Base-by-base conservation (phyloP, 2,329 filamentous ascomycete genomes). In the Escovopsis sp. region DNA sequence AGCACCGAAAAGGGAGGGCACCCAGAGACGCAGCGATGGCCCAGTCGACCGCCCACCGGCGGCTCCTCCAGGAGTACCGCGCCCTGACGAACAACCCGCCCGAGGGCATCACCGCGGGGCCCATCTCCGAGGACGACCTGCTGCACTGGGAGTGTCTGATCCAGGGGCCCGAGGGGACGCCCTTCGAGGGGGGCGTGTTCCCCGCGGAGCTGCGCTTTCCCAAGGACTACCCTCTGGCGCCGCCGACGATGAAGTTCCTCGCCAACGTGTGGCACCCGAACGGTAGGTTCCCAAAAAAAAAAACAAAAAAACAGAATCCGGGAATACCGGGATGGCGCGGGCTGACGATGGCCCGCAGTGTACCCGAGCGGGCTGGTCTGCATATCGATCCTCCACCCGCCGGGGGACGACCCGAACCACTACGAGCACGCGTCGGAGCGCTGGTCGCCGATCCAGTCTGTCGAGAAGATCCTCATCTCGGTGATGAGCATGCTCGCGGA, bases 401-500 rank as follows among this genome's bases (percentile, higher is more conserved):
- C 89, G 3, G 89, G 91, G 54, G 89, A 96, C 65, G 89, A 96
- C 63, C 91, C 91, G 42, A 95, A 95, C 67, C 88, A 94, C 68
- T 96, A 96, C 72, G 89, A 96, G 64, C 84, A 89, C 53, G 89
- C 91, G 7, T 87, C 83, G 1, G 91, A 96, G 68, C 80, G 89
- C 48, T 96, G 89, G 89, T 89, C 83, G 25, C 89, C 89, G 11
- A 94, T 96, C 48, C 91, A 96, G 67, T 91, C 83, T 45, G 89
- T 95, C 51, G 91, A 96, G 66, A 96, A 95, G 70, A 96, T 96
- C 51, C 70, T 96, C 51, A 87, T 96, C 44, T 87, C 80, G 38
- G 89, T 96, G 46, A 96, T 96, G 82, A 94, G 86, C 63, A 96
- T 96, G 88, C 75, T 96, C 37, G 88, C 88, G 1, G 88, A 94